Evolutionary conservation across 441 rosid species (phyloP).

Genomic region (Euphorbia celastroides): DNA sequence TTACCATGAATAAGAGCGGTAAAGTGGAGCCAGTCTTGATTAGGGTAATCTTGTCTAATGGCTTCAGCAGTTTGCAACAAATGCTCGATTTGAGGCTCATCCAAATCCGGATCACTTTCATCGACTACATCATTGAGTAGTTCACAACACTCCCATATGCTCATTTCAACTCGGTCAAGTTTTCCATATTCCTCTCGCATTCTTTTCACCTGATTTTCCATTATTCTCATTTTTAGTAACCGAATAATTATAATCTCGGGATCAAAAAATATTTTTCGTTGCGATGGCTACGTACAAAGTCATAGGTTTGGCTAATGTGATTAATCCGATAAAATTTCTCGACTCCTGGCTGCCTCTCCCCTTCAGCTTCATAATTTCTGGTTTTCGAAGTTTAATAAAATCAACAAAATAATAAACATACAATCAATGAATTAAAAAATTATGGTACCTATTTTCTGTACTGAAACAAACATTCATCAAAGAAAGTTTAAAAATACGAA

Average conservation of each 20-base stretch:
- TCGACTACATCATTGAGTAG: constrained; percentile 72
- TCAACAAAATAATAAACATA: too few species aligned
- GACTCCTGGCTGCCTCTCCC: constrained; percentile 68
- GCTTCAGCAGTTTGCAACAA: constrained; percentile 95
- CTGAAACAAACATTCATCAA: too few species aligned
- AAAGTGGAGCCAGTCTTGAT: constrained; percentile 83
- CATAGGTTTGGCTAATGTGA: too few species aligned
- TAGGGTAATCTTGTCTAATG: constrained; percentile 69
- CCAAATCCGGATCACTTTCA: constrained; percentile 94
- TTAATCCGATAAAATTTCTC: constrained; percentile 65
- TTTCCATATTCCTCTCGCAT: constrained; percentile 70
- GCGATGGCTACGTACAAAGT: too few species aligned
- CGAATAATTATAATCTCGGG: too few species aligned
- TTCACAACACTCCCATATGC: constrained; percentile 95
- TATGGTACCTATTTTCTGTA: too few species aligned
- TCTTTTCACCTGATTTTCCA: constrained; percentile 61
- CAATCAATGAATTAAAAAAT: too few species aligned
- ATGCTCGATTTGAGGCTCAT: constrained; percentile 88
- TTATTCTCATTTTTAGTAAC: too few species aligned
- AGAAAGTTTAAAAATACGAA: too few species aligned
- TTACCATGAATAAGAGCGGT: constrained; percentile 90
- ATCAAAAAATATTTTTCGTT: too few species aligned
- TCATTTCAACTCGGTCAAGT: constrained; percentile 64
- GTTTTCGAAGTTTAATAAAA: too few species aligned
- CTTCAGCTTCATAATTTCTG: constrained; percentile 75